Evolutionary conservation across 1,284 basidiomycete species (phyloP).

Genomic region (Heterobasidion annosum): DNA sequence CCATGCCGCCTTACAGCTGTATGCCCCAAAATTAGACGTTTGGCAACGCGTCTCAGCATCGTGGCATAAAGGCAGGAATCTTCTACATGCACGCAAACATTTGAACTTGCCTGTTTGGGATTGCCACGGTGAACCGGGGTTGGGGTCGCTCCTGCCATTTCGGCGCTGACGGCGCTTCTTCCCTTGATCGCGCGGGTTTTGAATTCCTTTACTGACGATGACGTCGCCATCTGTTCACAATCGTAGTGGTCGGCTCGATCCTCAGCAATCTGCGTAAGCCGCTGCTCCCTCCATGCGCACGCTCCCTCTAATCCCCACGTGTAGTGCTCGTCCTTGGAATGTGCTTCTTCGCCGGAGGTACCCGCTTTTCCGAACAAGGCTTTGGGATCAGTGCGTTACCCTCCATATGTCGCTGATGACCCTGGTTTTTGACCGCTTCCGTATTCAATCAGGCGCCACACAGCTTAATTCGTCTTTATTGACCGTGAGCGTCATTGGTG

Average conservation of each 20-base stretch:
- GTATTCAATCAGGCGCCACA: conserved; percentile 40
- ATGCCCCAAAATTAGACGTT: too few relatives aligned
- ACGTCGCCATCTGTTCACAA: conserved; percentile 78
- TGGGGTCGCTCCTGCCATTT: too few relatives aligned
- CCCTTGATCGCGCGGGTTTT: conserved; percentile 4
- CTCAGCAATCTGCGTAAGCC: conserved; percentile 64
- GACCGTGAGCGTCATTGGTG: conserved; percentile 72
- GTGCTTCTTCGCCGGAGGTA: conserved; percentile 58
- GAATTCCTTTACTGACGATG: conserved; percentile 44
- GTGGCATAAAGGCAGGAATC: too few relatives aligned
- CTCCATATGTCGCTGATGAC: not conserved
- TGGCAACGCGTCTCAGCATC: too few relatives aligned
- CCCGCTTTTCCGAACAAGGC: conserved; percentile 60
- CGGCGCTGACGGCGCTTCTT: not conserved
- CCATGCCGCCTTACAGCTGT: too few relatives aligned
- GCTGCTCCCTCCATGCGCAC: conserved; percentile 14
- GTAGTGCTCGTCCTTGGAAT: conserved; percentile 45
- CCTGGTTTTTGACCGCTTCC: not conserved
- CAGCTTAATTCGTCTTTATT: conserved; percentile 79
- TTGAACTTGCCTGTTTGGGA: too few relatives aligned
- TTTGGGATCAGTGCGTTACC: conserved; percentile 56
- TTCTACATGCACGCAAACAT: too few relatives aligned
- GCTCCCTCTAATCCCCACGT: not conserved
- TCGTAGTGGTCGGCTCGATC: conserved; percentile 71
- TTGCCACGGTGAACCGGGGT: too few relatives aligned